Evolutionary conservation across 177 flowering plant genomes (phyloP).

Genomic region (Vitis hybrid): DNA sequence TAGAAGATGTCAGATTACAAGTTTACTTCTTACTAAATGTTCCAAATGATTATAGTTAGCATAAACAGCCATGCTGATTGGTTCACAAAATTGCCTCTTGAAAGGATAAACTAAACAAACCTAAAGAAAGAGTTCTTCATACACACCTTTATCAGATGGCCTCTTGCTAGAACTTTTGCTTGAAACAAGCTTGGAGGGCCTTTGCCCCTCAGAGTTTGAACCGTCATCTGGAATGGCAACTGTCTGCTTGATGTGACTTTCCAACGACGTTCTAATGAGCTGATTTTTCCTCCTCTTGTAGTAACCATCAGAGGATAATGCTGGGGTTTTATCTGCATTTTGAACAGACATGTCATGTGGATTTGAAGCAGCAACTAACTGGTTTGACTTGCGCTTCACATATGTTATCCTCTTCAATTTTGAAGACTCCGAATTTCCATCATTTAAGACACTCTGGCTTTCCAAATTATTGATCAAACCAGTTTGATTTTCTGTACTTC

Average conservation of each 20-base stretch:
- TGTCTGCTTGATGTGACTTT: slow-evolving; percentile 29
- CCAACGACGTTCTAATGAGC: slow-evolving; percentile 59
- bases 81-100: neutral
- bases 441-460: slow-evolving; percentile 24
- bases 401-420: slow-evolving; percentile 39
- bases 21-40: too few relatives aligned
- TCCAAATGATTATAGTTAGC: too few relatives aligned
- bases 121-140: neutral
- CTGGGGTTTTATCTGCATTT: slow-evolving; percentile 30
- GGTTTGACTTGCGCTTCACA: slow-evolving; percentile 71
- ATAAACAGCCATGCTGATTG: too few relatives aligned
- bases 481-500: slow-evolving; percentile 30
- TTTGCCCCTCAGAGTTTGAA: slow-evolving; percentile 35
- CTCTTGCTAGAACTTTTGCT: slow-evolving; percentile 34
- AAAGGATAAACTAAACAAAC: neutral
- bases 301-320: slow-evolving; percentile 46
- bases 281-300: slow-evolving; percentile 81
- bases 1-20: too few relatives aligned
- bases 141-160: slow-evolving; percentile 50
- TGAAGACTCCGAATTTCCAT: slow-evolving; percentile 28
- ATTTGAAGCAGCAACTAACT: slow-evolving; percentile 66
- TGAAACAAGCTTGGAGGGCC: slow-evolving; percentile 20
- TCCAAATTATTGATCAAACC: slow-evolving; percentile 26
- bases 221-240: slow-evolving; percentile 22
- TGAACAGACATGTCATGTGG: slow-evolving; percentile 26